Base-by-base conservation (phyloP, 1,284 basidiomycete genomes). In the Trametes sp. region DNA sequence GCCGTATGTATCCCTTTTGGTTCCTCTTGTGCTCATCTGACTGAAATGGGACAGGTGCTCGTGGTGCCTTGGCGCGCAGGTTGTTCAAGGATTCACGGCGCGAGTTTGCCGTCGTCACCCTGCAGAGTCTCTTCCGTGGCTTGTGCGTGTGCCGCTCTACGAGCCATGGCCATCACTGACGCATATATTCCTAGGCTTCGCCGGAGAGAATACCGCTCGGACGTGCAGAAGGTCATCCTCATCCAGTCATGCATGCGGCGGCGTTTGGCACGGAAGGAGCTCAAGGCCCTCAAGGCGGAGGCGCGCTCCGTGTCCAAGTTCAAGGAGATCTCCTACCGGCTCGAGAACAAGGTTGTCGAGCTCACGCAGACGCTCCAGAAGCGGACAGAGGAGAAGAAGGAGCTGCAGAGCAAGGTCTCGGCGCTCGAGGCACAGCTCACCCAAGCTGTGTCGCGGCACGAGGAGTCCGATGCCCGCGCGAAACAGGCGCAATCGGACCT, bases 311-410 rank as follows among this genome's bases (percentile, higher is more conserved):
- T 97, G 33, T 93, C 93, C 69, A 98, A 98, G 77, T 98, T 98
- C 87, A 98, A 99, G 80, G 98, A 99, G 80, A 98, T 98, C 68
- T 98, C 98, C 0, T 99, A 98, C 77, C 90, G 89, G 71, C 85
- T 99, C 64, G 98, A 99, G 82, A 99, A 99, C 86, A 99, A 99
- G 81, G 98, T 99, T 52, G 95, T 99, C 63, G 97, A 99, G 76
- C 91, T 99, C 70, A 99, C 98, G 0, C 98, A 99, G 76, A 89
- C 82, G n/a, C 84, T 99, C 19, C 98, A 99, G 77, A 92, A 87
- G 74, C 89, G 97, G 44, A 96, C 91, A 10, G 87, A 88, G 66
- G 97, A 99, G 81, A 97, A 95, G 82, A 97, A 95, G 78, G 90
- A 90, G 64, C 81, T 99, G 42, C 89, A 92, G 67, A 79, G 78